These are phyloP conservation scores for Hymenotorrendiella dingleyae DNA, from an alignment of 2,329 filamentous ascomycete genomes.

Conservation along the genomic window DNA sequence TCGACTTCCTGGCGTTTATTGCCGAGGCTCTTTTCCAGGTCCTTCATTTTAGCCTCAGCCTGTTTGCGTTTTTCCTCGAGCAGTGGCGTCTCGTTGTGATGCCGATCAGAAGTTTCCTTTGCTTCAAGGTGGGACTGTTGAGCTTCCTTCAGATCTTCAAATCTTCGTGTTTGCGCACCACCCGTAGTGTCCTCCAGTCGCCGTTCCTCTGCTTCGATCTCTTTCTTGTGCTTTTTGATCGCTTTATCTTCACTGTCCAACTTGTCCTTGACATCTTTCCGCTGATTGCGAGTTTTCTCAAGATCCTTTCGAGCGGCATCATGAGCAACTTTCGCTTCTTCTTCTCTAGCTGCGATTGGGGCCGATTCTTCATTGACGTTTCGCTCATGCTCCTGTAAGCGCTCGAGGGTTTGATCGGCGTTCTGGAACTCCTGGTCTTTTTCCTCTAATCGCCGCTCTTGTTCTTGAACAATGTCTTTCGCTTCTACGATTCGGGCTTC, in stretches of 20 bases:
- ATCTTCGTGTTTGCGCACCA: constrained; percentile 58
- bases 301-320: constrained; percentile 49
- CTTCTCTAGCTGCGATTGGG: constrained; percentile 41
- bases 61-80: constrained; percentile 32
- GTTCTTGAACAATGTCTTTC: constrained; percentile 33
- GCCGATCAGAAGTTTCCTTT: constrained; percentile 35
- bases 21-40: constrained; percentile 29
- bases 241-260: constrained; percentile 48
- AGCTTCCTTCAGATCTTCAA: constrained; percentile 52
- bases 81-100: constrained; percentile 33
- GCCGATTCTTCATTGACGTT: constrained; percentile 28
- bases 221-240: constrained; percentile 39
- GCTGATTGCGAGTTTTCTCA: constrained; percentile 50
- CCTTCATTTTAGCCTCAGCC: constrained; percentile 30
- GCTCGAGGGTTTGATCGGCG: constrained; percentile 32
- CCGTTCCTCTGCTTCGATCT: constrained; percentile 49
- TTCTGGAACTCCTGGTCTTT: constrained; percentile 34
- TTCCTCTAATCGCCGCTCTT: constrained; percentile 43
- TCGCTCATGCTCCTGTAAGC: constrained; percentile 22
- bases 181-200: constrained; percentile 65
- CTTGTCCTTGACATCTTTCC: constrained; percentile 57
- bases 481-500: constrained; percentile 30
- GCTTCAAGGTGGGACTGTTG: constrained; percentile 44
- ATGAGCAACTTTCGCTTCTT: constrained; percentile 45
- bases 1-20: constrained; percentile 50